These are phyloP conservation scores for Solanum chmielewskii DNA, from an alignment of 257 asterid species.

Conservation along the genomic window DNA sequence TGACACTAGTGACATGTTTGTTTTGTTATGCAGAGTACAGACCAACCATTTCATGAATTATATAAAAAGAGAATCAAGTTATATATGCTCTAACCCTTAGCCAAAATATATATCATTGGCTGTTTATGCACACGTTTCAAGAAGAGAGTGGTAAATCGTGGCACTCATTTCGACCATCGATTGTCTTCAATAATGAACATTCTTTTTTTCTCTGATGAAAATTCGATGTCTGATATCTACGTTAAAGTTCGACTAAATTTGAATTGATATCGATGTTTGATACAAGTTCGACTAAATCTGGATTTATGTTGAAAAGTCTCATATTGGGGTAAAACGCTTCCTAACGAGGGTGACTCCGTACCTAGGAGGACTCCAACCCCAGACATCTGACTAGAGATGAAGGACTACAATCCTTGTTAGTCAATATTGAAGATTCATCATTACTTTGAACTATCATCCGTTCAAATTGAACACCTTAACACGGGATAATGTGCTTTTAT, in stretches of 20 bases:
- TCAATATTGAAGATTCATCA: background rate
- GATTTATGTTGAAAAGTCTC: no score
- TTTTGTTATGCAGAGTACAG: background rate
- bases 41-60: background rate
- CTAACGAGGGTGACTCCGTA: no score
- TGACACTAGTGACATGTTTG: background rate
- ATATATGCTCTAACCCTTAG: background rate
- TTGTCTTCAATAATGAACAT: background rate
- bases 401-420: no score
- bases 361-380: no score
- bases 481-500: background rate
- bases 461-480: background rate
- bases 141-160: background rate
- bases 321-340: no score
- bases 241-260: no score
- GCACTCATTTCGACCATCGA: background rate
- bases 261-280: no score
- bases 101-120: background rate
- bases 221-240: fast-evolving
- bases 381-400: no score
- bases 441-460: background rate
- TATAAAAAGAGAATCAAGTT: background rate
- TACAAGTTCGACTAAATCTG: no score
- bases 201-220: no score
- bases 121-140: background rate